Base-by-base conservation (phyloP, 73 alveolate species). In the Paramecium biaurelia region DNA sequence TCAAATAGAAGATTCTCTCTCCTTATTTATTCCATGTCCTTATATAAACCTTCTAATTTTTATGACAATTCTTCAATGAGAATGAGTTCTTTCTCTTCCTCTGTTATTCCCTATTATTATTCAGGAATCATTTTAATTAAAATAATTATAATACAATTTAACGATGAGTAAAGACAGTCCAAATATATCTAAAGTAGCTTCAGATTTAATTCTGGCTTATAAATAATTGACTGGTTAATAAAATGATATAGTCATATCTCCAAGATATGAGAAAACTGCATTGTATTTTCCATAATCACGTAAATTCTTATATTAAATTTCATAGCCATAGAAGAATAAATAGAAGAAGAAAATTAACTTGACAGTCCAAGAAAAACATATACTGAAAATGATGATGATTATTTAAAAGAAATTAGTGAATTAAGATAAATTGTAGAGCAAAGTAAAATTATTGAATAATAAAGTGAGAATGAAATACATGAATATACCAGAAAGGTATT, bases 1-100 rank as follows among this genome's bases (percentile, higher is more conserved):
- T 96, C 98, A 88, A 93, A 96, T 9, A 96, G 94, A 85, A 95
- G 94, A 90, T 96, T 96, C 74, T 96, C 99, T 58, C 98, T 84
- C 34, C 97, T 72, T 12, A 95, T 95, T 79, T 94, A 93, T 76
- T 96, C 99, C 92, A 95, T 96, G 89, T 95, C 97, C 72, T 95
- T 95, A 43, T 94, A 95, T 0, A 96, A 57, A 3, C 89, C 90
- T 86, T 85, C 96, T 24, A 96, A 92, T 89, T 92, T 93, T 49
- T 96, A 92, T 49, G 96, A 92, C 26, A 96, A 95, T 70, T 95
- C 96, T 59, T 96, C 99, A 89, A 96, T 95, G 10, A 90, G 89
- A 85, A 96, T 76, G 79, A 90, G 96, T 84, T 95, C 96, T 47
- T 92, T 76, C 94, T 95, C 95, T 42, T 93, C 96, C 92, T 70